Evolutionary conservation across 305 asterid species (phyloP), one percentile per base, ranked within the genome.

Genomic region (Solanum hybrid): DNA sequence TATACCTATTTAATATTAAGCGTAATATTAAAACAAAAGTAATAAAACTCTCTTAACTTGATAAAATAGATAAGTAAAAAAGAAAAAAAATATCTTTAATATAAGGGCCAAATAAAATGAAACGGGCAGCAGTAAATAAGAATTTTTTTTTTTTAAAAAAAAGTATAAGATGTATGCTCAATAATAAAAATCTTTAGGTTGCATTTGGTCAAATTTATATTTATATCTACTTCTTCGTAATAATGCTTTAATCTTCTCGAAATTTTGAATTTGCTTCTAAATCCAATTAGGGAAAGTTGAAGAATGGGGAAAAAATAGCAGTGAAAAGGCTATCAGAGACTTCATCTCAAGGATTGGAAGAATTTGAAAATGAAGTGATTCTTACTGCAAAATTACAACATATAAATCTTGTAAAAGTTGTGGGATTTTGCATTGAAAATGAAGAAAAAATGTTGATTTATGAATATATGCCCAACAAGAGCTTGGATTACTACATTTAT

Each of bases 331-430:
- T 92, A 2, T 92, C 94, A 3, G 86, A 79, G 84, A 76, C 89
- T 31, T 93, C 94, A 11, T 51, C 38, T 10, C 94, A 93, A 92
- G 95, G 94, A 33, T 51, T 83, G 31, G 92, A 92, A 90, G 94
- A 93, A 82, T 92, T 93, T 77, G 90, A 91, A 79, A 93, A 91
- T 79, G 94, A 93, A 61, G 91, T 89, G 24, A 51, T 89, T 12
- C 91, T 90, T 9, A 92, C 90, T 2, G 91, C 94, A 37, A 91
- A 87, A 70, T 89, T 93, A 31, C 93, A 93, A 61, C 95, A 93
- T 83, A 88, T 89, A 34, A 92, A 91, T 65, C 92, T 93, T 22
- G 93, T 92, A 22, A 91, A 84, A 70, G 91, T 93, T 32, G 24
- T 91, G 51, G 93, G 92, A 3, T 92, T 80, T 86, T 92, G 93